Percentiles rank a stretch among this genome's conserved stretches.
phyloP scores from a whole-genome alignment of 2,329 filamentous ascomycete genomes.

The Fusarium albidum region DNA sequence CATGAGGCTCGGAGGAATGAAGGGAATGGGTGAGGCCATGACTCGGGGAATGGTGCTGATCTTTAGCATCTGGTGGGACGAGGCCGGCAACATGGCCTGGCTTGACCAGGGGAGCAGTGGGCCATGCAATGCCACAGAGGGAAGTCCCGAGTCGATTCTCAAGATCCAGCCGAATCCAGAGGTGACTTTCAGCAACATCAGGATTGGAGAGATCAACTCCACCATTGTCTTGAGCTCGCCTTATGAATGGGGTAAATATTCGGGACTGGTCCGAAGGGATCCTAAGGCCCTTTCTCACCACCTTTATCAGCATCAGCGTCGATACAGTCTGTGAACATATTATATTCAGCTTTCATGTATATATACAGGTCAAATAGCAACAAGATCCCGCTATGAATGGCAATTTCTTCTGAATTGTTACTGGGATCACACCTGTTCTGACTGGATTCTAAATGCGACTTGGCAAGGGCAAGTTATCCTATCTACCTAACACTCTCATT shows the following conservation, averaged over 20 bases:
- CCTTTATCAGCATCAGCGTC: slow-evolving; percentile 9
- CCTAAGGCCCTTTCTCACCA: slow-evolving; percentile 13
- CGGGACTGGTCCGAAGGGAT: background rate
- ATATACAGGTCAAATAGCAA: too few species aligned
- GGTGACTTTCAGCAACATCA: slow-evolving; percentile 65
- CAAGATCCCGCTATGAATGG: too few species aligned
- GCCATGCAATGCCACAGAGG: slow-evolving; percentile 62
- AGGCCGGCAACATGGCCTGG: slow-evolving; percentile 60
- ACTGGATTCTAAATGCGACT: too few species aligned
- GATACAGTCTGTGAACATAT: too few species aligned
- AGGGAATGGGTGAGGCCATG: slow-evolving; percentile 56
- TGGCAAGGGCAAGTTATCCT: too few species aligned
- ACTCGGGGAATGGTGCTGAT: slow-evolving; percentile 59
- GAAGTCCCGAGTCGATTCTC: slow-evolving; percentile 57
- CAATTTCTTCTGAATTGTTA: too few species aligned
- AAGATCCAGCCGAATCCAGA: slow-evolving; percentile 56
- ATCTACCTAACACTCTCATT: too few species aligned
- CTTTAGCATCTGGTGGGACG: slow-evolving; percentile 64
- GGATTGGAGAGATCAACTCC: slow-evolving; percentile 67
- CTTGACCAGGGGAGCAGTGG: slow-evolving; percentile 57
- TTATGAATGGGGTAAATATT: background rate
- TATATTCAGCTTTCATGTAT: too few species aligned
- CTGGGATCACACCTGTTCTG: too few species aligned
- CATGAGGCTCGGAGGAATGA: slow-evolving; percentile 50
- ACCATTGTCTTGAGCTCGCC: slow-evolving; percentile 38